Base-by-base conservation (phyloP, 768 basidiomycete species). In the Tulasnella sp. region DNA sequence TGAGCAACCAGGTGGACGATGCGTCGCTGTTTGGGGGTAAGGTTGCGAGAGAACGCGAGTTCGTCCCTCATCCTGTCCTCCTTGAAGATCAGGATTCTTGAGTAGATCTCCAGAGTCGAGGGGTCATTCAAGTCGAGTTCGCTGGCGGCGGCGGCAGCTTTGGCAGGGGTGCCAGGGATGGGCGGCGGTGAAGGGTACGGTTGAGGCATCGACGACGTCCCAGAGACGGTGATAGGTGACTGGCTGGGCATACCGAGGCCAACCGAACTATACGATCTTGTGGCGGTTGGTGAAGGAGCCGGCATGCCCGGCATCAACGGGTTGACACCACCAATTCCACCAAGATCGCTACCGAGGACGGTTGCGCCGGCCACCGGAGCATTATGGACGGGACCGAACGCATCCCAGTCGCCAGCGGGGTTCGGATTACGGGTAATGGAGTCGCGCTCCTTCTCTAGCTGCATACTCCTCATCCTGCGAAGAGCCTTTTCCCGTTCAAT, bases 401-500 rank as follows among this genome's bases (percentile, higher is more conserved):
- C 93, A 78, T 94, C 93, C 81, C 90, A 94, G 69, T 54, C 78
- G 64, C 78, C 58, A 83, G 78, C 81, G 85, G 25, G 36, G 29
- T 25, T 67, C 42, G 25, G 1, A 38, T 84, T 86, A 39, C 81
- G 82, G 17, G 9, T 25, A 6, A 68, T 70, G 37, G 75, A 77
- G n/a, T 79, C 64, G 77, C 91, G 89, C 81, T 95, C 93, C 83
- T 93, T 93, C 84, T 95, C 93, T 38, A 97, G 84, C 82, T 98
- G 96, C 89, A 97, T 97, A 67, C 93, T 96, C 79, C 94, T 91
- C 96, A 99, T 99, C 78, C 97, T 89, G 79, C 96, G 92, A 78
- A 99, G 90, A 1, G 97, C 97, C 86, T 99, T 99, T 86, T 99
- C 97, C 76, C 97, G 86, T 84, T 99, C 97, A 81, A 99, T 99